phyloP scores from a whole-genome alignment of 805 yeast genomes.

The Schwanniomyces vanrijiae region DNA sequence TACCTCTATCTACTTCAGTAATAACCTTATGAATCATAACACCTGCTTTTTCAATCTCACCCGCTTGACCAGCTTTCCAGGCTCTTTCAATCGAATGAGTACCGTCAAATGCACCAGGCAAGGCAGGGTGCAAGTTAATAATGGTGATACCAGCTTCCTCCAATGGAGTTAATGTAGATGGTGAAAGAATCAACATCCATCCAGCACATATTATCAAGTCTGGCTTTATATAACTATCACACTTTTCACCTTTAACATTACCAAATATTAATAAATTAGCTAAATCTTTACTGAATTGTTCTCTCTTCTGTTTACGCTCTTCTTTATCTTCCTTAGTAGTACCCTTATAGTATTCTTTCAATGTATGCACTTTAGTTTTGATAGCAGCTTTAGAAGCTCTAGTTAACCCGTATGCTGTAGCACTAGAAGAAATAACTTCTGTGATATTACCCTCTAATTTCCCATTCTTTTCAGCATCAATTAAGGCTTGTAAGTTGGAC shows the following conservation, averaged over 20 bases:
- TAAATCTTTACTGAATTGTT: slow-evolving; percentile 73
- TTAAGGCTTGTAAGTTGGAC: slow-evolving; percentile 91
- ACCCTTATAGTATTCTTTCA: slow-evolving; percentile 72
- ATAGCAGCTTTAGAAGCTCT: slow-evolving; percentile 73
- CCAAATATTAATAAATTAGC: slow-evolving; percentile 65
- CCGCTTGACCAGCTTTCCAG: slow-evolving; percentile 91
- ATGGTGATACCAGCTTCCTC: slow-evolving; percentile 65
- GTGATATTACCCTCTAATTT: slow-evolving; percentile 55
- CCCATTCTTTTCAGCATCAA: slow-evolving; percentile 60
- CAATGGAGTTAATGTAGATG: slow-evolving; percentile 68
- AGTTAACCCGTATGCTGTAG: slow-evolving; percentile 81
- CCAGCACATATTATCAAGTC: slow-evolving; percentile 96
- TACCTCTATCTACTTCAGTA: slow-evolving; percentile 92
- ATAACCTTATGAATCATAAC: slow-evolving; percentile 98
- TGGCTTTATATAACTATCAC: slow-evolving; percentile 51
- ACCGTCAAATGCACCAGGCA: slow-evolving; percentile 97
- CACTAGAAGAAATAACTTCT: slow-evolving; percentile 81
- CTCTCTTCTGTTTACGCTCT: slow-evolving; percentile 61
- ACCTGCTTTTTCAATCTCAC: slow-evolving; percentile 75
- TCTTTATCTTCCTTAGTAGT: slow-evolving; percentile 67
- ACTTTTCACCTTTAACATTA: slow-evolving; percentile 29
- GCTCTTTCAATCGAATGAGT: slow-evolving; percentile 96
- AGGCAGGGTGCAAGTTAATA: slow-evolving; percentile 93
- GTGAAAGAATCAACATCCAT: slow-evolving; percentile 92
- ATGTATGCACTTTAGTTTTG: slow-evolving; percentile 68